Base-by-base conservation (phyloP, 1,284 basidiomycete genomes). In the Xerocomus nothofagi region DNA sequence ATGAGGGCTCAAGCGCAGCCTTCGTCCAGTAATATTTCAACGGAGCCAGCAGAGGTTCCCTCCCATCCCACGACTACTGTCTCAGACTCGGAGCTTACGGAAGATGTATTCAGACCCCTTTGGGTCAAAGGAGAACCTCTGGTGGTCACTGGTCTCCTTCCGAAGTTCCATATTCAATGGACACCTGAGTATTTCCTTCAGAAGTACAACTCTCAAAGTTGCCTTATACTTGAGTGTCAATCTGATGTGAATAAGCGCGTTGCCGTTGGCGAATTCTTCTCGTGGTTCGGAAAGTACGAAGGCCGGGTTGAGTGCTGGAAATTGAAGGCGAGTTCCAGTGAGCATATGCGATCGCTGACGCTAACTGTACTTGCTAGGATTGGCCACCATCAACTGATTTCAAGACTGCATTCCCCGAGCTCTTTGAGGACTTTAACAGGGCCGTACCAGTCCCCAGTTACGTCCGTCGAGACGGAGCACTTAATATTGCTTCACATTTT, bases 331-430 rank as follows among this genome's bases (percentile, higher is more conserved):
- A 50, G 62, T 42, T 85, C 49, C 39, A 69, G 31, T 33, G 14
- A 39, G 31, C 18, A 6, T 39, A 17, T 4, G 18, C 3, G 24
- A 48, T 29, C 0, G 17, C 10, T 33, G 42, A 39, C 34, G 37
- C 43, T 60, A n/a, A 55, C 30, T 27, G 45, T 33, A 3, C 4
- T 39, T 42, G 18, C 12, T 61, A 93, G 85, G 95, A 98, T 68
- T 98, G 94, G 93, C 95, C 95, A 2, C 80, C 88, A 0, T 86
- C 86, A 3, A 79, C 82, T 3, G 92, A 95, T 54, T 96, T 98
- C 70, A 86, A 86, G 60, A 74, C 77, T 2, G 80, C 82, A 5
- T 93, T 94, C 61, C 94, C 94, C 0, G 84, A 88, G 53, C 73
- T 97, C n/a, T 97, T 86, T 63, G 78, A 87, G 18, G 95, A 97